Evolutionary conservation across 31 red algal genomes (phyloP).

Genomic region (Asparagopsis taxiformis): DNA sequence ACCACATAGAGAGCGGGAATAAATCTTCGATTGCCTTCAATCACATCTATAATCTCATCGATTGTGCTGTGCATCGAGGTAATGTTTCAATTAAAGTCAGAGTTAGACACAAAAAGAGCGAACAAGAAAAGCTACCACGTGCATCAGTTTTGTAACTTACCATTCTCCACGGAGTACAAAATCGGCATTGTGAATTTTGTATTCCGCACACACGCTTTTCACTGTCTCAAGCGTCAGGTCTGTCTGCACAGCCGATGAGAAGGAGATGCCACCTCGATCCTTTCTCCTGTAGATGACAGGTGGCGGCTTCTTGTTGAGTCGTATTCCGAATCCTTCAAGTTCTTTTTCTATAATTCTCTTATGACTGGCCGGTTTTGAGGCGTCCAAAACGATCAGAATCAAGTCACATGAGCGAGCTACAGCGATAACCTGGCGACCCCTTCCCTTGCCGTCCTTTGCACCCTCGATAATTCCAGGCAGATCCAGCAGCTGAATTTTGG

Average conservation of each 20-base stretch:
- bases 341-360: conserved; percentile 97
- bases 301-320: conserved; percentile 94
- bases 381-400: conserved; percentile 94
- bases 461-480: conserved; percentile 99
- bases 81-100: too few relatives aligned
- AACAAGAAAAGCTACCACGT: background rate
- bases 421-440: conserved; percentile 97
- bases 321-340: conserved; percentile 97
- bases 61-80: conserved; percentile 59
- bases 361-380: conserved; percentile 88
- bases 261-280: conserved; percentile 86
- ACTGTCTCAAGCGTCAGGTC: conserved; percentile 62
- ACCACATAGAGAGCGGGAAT: conserved; percentile 91
- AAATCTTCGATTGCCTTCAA: conserved; percentile 94
- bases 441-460: conserved; percentile 97
- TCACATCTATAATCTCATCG: conserved; percentile 97
- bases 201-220: conserved; percentile 89
- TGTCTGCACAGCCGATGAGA: conserved; percentile 83
- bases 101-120: background rate
- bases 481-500: conserved; percentile 96
- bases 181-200: conserved; percentile 94
- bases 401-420: conserved; percentile 95
- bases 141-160: conserved; percentile 32
- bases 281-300: conserved; percentile 67
- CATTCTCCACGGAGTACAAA: conserved; percentile 65